phyloP scores from a whole-genome alignment of 2,329 filamentous ascomycete species.

The Ophiostoma sp. region DNA sequence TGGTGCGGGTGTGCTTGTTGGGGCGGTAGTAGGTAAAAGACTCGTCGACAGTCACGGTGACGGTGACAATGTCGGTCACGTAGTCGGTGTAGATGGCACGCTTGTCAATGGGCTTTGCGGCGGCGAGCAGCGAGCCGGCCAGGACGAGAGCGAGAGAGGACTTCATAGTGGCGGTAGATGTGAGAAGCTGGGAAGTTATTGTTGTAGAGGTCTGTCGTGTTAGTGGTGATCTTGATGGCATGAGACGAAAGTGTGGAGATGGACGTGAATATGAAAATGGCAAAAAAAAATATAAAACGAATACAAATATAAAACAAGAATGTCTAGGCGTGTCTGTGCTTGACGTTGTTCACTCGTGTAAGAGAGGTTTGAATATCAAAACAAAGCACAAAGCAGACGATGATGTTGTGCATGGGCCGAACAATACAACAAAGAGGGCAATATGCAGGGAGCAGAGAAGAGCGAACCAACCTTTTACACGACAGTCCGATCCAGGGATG shows the following conservation, averaged over 20 bases:
- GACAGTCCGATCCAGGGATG: conserved; percentile 17
- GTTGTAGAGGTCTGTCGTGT: background rate
- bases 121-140: conserved; percentile 43
- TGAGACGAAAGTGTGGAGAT: background rate
- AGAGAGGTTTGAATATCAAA: background rate
- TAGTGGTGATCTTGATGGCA: background rate
- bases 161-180: conserved; percentile 44
- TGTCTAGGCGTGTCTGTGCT: background rate
- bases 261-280: background rate
- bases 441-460: background rate
- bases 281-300: background rate
- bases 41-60: conserved; percentile 34
- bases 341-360: background rate
- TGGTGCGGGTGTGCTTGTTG: conserved; percentile 16
- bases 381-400: background rate
- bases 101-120: conserved; percentile 43
- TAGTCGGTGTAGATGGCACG: conserved; percentile 39
- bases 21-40: conserved; percentile 9
- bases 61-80: conserved; percentile 43
- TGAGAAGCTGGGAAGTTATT: background rate
- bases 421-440: conserved; percentile 9
- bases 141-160: conserved; percentile 43
- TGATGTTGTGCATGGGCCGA: background rate
- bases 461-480: conserved; percentile 8
- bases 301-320: background rate